Percentiles rank a stretch among this genome's conserved stretches.
Evolutionary conservation across 2,329 filamentous ascomycete species (phyloP).

Genomic region (Colletotrichum theobromicola): DNA sequence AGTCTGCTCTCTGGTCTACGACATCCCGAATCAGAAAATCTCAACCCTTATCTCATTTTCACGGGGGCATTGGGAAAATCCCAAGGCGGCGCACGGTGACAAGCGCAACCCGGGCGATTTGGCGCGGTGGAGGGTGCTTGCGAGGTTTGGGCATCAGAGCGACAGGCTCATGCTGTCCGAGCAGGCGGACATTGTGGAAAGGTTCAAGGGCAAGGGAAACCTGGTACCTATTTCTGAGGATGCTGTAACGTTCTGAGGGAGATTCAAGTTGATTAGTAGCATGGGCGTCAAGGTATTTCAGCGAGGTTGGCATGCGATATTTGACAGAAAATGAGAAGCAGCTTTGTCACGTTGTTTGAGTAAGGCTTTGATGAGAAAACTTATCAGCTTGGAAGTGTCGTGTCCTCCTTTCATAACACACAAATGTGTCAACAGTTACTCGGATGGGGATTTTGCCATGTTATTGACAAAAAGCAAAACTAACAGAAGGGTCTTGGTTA

Average conservation of each 20-base stretch:
- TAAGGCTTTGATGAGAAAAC: not conserved
- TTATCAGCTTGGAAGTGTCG: too few species aligned
- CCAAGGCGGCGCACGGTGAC: slow-evolving; percentile 56
- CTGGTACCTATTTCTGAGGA: slow-evolving; percentile 49
- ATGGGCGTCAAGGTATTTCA: not conserved
- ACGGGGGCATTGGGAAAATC: slow-evolving; percentile 60
- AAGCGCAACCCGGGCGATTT: slow-evolving; percentile 58
- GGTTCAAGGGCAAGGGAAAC: slow-evolving; percentile 53
- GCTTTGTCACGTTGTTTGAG: not conserved
- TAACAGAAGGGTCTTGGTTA: too few species aligned
- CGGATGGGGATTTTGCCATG: too few species aligned
- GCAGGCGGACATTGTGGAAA: slow-evolving; percentile 56
- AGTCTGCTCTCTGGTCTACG: slow-evolving; percentile 59
- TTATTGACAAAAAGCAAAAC: too few species aligned
- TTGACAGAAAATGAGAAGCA: not conserved
- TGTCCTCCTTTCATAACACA: too few species aligned
- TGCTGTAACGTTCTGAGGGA: slow-evolving; percentile 24
- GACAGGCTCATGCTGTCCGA: slow-evolving; percentile 58
- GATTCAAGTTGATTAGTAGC: not conserved
- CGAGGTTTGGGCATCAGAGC: slow-evolving; percentile 52
- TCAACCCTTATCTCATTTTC: slow-evolving; percentile 60
- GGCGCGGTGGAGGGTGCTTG: slow-evolving; percentile 54
- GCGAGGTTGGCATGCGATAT: not conserved
- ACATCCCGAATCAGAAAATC: slow-evolving; percentile 53
- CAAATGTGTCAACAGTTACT: too few species aligned